phyloP scores from a whole-genome alignment of 2,329 filamentous ascomycete genomes.

The Zalaria sp. region DNA sequence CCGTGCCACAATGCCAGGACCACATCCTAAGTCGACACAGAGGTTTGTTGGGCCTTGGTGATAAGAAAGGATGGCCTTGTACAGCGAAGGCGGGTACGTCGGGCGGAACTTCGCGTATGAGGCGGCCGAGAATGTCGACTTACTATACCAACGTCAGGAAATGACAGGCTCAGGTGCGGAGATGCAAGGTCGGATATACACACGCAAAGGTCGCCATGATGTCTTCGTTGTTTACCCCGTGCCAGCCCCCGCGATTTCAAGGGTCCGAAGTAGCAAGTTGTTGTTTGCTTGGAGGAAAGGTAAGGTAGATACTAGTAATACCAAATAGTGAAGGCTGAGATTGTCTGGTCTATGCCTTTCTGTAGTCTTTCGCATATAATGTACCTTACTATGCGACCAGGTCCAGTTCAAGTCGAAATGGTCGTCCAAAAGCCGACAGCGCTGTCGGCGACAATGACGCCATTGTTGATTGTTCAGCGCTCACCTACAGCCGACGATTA shows the following conservation, averaged over 20 bases:
- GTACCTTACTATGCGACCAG: no score
- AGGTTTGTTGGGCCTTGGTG: slow-evolving; percentile 28
- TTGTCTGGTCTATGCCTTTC: no score
- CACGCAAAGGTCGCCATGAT: slow-evolving; percentile 37
- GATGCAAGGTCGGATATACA: slow-evolving; percentile 10
- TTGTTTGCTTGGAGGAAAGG: background rate
- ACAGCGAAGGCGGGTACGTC: slow-evolving; percentile 41
- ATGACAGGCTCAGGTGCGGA: background rate
- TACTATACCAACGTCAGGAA: slow-evolving; percentile 24
- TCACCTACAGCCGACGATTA: no score
- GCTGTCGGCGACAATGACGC: no score
- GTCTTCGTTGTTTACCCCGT: background rate
- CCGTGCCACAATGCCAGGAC: slow-evolving; percentile 44
- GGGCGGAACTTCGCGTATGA: slow-evolving; percentile 48
- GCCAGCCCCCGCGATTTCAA: background rate
- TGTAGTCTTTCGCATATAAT: no score
- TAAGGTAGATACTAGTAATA: background rate
- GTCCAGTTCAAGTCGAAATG: no score
- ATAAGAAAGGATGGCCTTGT: slow-evolving; percentile 39
- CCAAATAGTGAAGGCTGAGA: no score
- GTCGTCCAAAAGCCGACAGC: no score
- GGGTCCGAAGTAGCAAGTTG: background rate
- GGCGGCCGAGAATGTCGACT: slow-evolving; percentile 40
- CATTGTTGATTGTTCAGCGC: no score
- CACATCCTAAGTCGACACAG: slow-evolving; percentile 48